phyloP scores from a whole-genome alignment of 192 early-diverging fungal species.

The Coemansia sp. region DNA sequence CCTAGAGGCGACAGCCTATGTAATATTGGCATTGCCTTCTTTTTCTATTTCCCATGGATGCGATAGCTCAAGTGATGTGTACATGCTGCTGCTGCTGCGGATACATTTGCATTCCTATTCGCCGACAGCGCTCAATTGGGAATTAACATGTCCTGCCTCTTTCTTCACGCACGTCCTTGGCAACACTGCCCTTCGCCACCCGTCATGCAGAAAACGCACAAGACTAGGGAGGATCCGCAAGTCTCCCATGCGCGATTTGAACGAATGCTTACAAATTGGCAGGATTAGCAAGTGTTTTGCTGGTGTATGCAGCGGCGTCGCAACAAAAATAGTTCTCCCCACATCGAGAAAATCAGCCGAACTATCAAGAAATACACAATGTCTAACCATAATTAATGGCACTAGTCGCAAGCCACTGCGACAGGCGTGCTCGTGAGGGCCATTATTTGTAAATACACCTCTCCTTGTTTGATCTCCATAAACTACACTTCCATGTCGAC shows the following conservation, averaged over 20 bases:
- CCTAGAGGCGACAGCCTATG: background rate
- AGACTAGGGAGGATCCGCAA: background rate
- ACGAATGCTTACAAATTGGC: background rate
- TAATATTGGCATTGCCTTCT: background rate
- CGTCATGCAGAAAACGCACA: background rate
- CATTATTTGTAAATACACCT: too few species aligned
- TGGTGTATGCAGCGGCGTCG: background rate
- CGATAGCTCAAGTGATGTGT: conserved; percentile 2
- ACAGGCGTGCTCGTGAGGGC: too few species aligned
- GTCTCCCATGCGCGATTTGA: background rate
- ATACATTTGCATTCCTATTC: background rate
- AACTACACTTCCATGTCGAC: background rate
- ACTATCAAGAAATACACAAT: background rate
- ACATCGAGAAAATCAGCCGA: background rate
- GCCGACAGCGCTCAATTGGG: too few species aligned
- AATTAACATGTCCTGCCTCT: too few species aligned
- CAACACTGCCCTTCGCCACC: background rate
- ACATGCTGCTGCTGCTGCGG: background rate
- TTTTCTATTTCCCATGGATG: background rate
- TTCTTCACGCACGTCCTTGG: background rate
- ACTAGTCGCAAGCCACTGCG: background rate
- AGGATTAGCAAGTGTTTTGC: background rate
- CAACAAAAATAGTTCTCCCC: background rate
- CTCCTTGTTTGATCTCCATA: background rate
- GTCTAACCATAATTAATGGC: background rate